phyloP scores from a whole-genome alignment of 2,329 filamentous ascomycete species.

The Aspergillus flavus region DNA sequence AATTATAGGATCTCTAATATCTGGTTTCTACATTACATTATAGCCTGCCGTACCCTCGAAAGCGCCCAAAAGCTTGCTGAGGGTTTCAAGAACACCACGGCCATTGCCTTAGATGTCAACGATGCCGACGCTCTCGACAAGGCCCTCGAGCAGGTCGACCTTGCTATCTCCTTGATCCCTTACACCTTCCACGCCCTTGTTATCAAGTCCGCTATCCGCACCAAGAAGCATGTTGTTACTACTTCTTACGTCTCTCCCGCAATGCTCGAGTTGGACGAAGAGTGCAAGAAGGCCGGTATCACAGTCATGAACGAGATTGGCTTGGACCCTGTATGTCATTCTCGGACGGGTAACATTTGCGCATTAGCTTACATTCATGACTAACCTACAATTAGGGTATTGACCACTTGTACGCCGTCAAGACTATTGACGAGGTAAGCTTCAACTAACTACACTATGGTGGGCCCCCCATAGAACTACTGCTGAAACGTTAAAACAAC shows the following conservation, averaged over 20 bases:
- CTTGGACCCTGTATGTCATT: conserved; percentile 45
- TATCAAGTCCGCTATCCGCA: conserved; percentile 89
- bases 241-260: conserved; percentile 91
- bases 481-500: conserved; percentile 26
- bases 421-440: conserved; percentile 66
- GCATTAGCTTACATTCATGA: background rate
- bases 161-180: conserved; percentile 82
- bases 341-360: background rate
- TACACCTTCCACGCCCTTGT: conserved; percentile 88
- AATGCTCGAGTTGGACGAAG: conserved; percentile 84
- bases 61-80: conserved; percentile 73
- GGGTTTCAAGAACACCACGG: conserved; percentile 70
- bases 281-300: conserved; percentile 86
- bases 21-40: background rate
- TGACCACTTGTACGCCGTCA: conserved; percentile 72
- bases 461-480: background rate
- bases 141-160: conserved; percentile 75
- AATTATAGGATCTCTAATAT: conserved; percentile 2
- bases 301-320: conserved; percentile 98
- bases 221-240: conserved; percentile 96
- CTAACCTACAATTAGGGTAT: conserved; percentile 31
- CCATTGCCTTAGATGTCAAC: conserved; percentile 83
- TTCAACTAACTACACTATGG: background rate
- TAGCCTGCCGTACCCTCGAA: conserved; percentile 80
- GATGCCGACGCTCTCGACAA: conserved; percentile 76